Conservation (phyloP, 495 filamentous ascomycete genomes). For the Viridothelium virens region DNA sequence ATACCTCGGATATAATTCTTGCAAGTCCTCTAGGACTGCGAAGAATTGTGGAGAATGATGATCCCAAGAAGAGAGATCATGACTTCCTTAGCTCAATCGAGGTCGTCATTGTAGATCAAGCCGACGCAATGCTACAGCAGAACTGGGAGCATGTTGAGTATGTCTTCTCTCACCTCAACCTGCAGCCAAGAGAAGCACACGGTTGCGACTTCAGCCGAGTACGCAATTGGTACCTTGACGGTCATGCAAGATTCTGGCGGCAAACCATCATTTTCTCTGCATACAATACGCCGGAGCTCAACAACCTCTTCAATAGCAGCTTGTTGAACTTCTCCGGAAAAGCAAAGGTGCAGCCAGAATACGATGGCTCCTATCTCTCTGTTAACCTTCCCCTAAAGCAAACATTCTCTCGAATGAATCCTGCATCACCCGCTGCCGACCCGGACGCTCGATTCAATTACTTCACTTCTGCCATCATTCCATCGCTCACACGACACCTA, state of each 20-base stretch:
- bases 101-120: constrained; percentile 80
- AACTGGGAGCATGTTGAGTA: constrained; percentile 95
- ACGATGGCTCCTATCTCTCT: constrained; percentile 42
- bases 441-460: constrained; percentile 88
- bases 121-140: constrained; percentile 91
- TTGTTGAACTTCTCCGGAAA: constrained; percentile 77
- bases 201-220: constrained; percentile 92
- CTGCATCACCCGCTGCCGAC: constrained; percentile 56
- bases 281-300: constrained; percentile 84
- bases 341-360: constrained; percentile 57
- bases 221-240: constrained; percentile 84
- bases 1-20: constrained; percentile 90
- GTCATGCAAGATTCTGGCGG: constrained; percentile 66
- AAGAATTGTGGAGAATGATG: constrained; percentile 74
- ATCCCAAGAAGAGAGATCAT: constrained; percentile 70
- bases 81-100: constrained; percentile 94
- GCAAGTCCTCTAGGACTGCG: constrained; percentile 82
- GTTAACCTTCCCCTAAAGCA: constrained; percentile 67
- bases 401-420: constrained; percentile 84
- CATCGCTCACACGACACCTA: constrained; percentile 54
- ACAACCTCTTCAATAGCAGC: constrained; percentile 63
- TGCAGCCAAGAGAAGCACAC: constrained; percentile 81
- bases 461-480: constrained; percentile 73
- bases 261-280: constrained; percentile 74
- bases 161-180: constrained; percentile 85